Percentiles rank a stretch among this genome's conserved stretches.
Conservation (phyloP, 805 yeast species). For the Starmerella khaoyaiensis region DNA sequence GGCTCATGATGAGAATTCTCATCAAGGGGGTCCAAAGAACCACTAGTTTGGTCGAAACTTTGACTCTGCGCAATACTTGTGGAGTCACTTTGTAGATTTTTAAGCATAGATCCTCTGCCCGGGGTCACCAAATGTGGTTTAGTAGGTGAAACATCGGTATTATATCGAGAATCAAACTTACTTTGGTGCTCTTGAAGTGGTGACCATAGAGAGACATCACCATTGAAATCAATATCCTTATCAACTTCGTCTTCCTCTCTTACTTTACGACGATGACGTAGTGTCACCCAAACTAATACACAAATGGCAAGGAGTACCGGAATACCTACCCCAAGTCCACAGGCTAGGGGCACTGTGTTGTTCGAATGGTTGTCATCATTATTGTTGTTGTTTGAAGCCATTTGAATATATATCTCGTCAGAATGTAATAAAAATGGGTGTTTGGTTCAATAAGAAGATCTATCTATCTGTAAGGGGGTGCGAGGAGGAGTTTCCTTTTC, state of each 20-base stretch:
- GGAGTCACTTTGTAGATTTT: no score
- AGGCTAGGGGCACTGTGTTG: conserved; percentile 20
- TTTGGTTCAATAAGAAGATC: no score
- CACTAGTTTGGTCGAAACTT: not conserved
- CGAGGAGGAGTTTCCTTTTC: no score
- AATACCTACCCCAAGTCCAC: conserved; percentile 31
- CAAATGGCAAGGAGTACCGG: conserved; percentile 28
- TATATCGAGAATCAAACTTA: conserved; percentile 4
- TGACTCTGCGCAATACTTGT: not conserved
- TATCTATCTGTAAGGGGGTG: no score
- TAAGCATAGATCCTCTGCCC: no score
- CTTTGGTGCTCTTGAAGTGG: conserved; percentile 2
- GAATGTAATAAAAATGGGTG: no score
- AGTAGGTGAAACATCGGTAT: no score
- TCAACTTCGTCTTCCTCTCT: conserved; percentile 29
- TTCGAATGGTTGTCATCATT: not conserved
- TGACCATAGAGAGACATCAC: conserved; percentile 24
- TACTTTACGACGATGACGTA: conserved; percentile 25
- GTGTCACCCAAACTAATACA: conserved; percentile 26
- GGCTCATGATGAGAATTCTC: no score
- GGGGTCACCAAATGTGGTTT: no score
- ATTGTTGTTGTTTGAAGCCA: not conserved
- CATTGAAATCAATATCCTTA: conserved; percentile 29
- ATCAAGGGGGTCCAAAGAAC: no score
- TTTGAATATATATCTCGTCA: no score